Conservation (phyloP, 2,329 filamentous ascomycete species). For the Alternaria infectoria region DNA sequence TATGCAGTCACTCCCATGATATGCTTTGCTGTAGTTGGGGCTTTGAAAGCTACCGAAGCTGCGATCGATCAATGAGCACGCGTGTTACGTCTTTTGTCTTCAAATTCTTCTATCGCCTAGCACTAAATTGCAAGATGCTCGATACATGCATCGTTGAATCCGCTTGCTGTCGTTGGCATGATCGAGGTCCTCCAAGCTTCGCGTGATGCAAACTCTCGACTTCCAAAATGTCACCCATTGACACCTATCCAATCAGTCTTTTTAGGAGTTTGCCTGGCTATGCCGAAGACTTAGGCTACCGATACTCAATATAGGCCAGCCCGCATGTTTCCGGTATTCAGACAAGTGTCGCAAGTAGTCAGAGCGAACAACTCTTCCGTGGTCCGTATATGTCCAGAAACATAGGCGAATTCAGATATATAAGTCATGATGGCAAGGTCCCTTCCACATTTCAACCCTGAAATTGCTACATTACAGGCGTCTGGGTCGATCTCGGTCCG, state of each 20-base stretch:
- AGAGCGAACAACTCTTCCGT: not conserved
- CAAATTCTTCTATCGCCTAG: not conserved
- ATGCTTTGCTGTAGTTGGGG: conserved; percentile 53
- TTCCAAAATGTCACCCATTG: not conserved
- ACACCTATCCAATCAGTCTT: conserved; percentile 1
- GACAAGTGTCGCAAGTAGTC: not conserved
- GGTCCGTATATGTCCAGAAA: not conserved
- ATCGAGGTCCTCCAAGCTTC: not conserved
- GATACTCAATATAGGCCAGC: not conserved
- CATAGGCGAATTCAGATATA: not conserved
- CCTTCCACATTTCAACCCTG: not conserved
- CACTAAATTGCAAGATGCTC: not conserved
- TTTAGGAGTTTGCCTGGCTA: not conserved
- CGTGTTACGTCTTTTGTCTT: not conserved
- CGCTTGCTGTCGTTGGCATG: not conserved
- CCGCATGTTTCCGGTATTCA: not conserved
- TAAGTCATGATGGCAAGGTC: not conserved
- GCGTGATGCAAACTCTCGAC: not conserved
- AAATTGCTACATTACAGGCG: not conserved
- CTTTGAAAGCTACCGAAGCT: conserved; percentile 45
- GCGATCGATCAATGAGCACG: conserved; percentile 8
- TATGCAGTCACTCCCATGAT: conserved; percentile 54
- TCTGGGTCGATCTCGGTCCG: not conserved
- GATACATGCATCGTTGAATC: not conserved
- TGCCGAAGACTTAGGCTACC: not conserved